phyloP scores from a whole-genome alignment of 805 yeast genomes.

The Barnettozyma pratensis region DNA sequence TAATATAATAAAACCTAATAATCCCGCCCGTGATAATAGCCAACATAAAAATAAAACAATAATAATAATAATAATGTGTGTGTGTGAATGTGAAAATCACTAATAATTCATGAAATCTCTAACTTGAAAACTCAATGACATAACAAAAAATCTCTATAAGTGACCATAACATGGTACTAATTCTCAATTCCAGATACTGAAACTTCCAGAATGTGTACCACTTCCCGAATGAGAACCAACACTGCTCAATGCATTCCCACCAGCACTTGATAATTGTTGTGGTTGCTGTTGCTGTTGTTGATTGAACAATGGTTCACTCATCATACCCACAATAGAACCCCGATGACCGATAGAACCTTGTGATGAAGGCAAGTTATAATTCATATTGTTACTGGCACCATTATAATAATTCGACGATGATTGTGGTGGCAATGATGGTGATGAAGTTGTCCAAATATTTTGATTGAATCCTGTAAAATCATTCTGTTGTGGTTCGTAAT shows the following conservation, averaged over 20 bases:
- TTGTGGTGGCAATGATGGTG: constrained; percentile 3
- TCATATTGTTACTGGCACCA: neutral
- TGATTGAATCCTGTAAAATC: constrained; percentile 12
- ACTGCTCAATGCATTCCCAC: neutral
- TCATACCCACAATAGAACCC: constrained; percentile 4
- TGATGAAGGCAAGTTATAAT: constrained; percentile 5
- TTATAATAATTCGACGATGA: constrained; percentile 2
- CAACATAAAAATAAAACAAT: too few relatives aligned
- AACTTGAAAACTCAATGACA: neutral
- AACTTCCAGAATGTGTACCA: constrained; percentile 2
- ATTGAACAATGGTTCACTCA: neutral
- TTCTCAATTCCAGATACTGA: constrained; percentile 6
- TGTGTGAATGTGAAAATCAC: too few relatives aligned
- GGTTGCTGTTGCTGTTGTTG: neutral
- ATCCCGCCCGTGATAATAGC: too few relatives aligned
- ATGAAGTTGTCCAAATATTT: constrained; percentile 11
- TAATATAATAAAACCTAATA: too few relatives aligned
- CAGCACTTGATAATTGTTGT: neutral
- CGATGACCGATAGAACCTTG: constrained; percentile 1
- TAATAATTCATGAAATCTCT: too few relatives aligned
- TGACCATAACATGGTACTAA: neutral
- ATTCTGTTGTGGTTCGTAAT: constrained; percentile 2
- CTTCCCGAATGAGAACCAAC: neutral
- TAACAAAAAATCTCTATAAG: too few relatives aligned
- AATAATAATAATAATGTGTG: too few relatives aligned